A percentile compares a stretch with the other conserved stretches of the same genome.
Evolutionary conservation across 495 filamentous ascomycete species (phyloP).

Genomic region (Penicillium arizonense): DNA sequence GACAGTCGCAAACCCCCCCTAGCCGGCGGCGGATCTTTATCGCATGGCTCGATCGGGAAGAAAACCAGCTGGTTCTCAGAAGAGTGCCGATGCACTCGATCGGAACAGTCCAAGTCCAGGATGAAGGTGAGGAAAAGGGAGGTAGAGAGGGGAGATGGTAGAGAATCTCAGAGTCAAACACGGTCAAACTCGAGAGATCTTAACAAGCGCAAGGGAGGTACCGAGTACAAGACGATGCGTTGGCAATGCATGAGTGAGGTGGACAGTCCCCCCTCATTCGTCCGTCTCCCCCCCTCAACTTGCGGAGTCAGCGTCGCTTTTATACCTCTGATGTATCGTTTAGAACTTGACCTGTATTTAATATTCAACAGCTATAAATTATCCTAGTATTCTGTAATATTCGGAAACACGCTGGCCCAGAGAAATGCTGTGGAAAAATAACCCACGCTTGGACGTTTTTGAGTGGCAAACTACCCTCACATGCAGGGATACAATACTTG

Average conservation of each 20-base stretch:
- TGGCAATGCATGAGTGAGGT: slow-evolving; percentile 36
- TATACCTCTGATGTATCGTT: background rate
- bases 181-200: too few species aligned
- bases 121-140: slow-evolving; percentile 6
- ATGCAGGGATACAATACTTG: slow-evolving; percentile 1
- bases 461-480: slow-evolving; percentile 3
- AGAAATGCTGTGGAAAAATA: background rate
- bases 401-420: background rate
- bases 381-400: too few species aligned
- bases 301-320: background rate
- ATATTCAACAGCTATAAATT: too few species aligned
- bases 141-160: background rate
- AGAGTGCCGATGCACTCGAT: slow-evolving; percentile 16
- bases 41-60: slow-evolving; percentile 31
- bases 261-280: slow-evolving; percentile 29
- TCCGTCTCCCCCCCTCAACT: slow-evolving; percentile 24
- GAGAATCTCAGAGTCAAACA: background rate
- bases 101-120: slow-evolving; percentile 19
- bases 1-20: slow-evolving; percentile 27
- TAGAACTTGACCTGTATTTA: background rate
- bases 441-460: background rate
- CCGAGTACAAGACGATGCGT: slow-evolving; percentile 10
- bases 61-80: slow-evolving; percentile 12
- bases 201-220: background rate
- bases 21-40: slow-evolving; percentile 24